phyloP scores from a whole-genome alignment of 1,284 basidiomycete genomes.

The Irpex sp. region DNA sequence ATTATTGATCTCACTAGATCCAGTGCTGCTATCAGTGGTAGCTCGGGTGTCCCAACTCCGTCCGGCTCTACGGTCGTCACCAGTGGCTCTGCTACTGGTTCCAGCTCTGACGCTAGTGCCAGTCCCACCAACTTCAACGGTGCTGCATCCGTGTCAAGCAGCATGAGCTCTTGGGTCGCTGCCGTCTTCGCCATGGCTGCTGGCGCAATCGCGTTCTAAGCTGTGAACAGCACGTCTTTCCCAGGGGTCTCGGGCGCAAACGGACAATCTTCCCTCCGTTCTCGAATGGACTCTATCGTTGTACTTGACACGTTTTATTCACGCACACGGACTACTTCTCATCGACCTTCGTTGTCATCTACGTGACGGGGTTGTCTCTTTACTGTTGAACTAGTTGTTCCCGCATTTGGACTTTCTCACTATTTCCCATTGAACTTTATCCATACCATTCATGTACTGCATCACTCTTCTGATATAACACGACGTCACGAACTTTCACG shows the following conservation, averaged over 20 bases:
- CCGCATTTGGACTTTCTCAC: neutral
- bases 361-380: neutral
- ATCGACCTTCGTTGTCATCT: neutral
- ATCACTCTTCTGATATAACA: neutral
- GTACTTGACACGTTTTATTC: neutral
- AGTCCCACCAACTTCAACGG: slow-evolving; percentile 17
- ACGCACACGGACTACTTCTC: neutral
- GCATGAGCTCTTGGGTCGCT: slow-evolving; percentile 20
- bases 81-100: slow-evolving; percentile 5
- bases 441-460: neutral
- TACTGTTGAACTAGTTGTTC: neutral
- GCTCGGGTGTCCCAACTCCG: neutral
- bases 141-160: slow-evolving; percentile 5
- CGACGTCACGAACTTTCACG: neutral
- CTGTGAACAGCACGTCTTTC: neutral
- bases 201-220: slow-evolving; percentile 21
- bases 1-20: neutral
- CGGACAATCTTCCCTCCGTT: neutral
- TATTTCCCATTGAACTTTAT: neutral
- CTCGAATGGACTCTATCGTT: neutral
- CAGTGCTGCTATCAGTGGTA: slow-evolving; percentile 13
- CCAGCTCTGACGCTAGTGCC: slow-evolving; percentile 8
- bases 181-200: slow-evolving; percentile 17
- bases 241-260: neutral
- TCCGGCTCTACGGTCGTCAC: neutral